These are phyloP conservation scores for Coemansia sp. DNA, from an alignment of 192 early-diverging fungal species.

Conservation along the genomic window DNA sequence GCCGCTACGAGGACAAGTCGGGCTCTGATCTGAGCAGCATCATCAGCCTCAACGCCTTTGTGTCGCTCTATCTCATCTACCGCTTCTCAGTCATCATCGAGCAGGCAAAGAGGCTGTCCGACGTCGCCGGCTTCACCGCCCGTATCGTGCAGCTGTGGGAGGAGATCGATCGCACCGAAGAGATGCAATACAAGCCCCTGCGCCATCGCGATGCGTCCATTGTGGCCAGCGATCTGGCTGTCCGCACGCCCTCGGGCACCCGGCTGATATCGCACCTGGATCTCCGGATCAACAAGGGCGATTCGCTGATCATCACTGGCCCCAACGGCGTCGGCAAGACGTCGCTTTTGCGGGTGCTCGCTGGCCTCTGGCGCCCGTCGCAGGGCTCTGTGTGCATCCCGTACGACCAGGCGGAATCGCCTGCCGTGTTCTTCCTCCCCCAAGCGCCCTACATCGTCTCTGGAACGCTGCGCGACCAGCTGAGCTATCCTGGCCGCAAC, in stretches of 20 bases:
- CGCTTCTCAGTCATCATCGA: constrained; percentile 71
- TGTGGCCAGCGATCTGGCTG: constrained; percentile 16
- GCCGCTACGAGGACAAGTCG: constrained; percentile 69
- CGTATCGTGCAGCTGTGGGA: constrained; percentile 82
- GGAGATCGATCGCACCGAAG: constrained; percentile 52
- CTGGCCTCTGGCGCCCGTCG: constrained; percentile 67
- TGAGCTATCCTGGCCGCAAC: constrained; percentile 56
- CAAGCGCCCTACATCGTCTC: constrained; percentile 62
- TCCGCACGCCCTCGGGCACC: constrained; percentile 23
- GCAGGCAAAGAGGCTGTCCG: constrained; percentile 64
- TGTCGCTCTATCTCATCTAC: constrained; percentile 82
- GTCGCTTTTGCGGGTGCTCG: constrained; percentile 70
- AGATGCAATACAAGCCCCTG: background rate
- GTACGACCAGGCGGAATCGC: background rate
- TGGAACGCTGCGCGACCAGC: constrained; percentile 64
- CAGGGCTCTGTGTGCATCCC: constrained; percentile 53
- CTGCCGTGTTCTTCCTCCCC: constrained; percentile 66
- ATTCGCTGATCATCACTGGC: constrained; percentile 65
- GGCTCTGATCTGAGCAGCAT: constrained; percentile 69
- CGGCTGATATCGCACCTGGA: constrained; percentile 48
- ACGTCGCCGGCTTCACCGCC: constrained; percentile 77
- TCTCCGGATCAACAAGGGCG: constrained; percentile 52
- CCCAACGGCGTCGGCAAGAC: constrained; percentile 86
- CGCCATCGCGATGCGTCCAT: constrained; percentile 11
- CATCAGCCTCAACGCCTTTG: constrained; percentile 77